phyloP scores from a whole-genome alignment of 2,329 filamentous ascomycete genomes.

The Coniella vitis region DNA sequence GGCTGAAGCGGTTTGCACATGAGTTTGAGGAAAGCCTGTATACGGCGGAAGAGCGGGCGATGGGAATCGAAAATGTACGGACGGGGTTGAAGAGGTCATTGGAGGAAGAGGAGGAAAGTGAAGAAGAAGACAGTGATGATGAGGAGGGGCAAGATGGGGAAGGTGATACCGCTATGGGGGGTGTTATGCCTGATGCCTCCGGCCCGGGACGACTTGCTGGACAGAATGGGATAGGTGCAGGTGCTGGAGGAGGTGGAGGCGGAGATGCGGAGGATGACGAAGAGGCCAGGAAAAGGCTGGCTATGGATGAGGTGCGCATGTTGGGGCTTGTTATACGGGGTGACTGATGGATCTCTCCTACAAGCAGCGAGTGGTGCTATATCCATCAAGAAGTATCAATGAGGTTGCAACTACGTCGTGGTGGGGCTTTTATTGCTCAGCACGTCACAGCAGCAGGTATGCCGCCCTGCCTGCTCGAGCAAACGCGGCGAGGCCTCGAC shows the following conservation, averaged over 20 bases:
- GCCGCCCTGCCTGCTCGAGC: no score
- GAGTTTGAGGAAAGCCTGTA: slow-evolving; percentile 57
- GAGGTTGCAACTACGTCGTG: no score
- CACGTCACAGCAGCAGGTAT: no score
- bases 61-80: slow-evolving; percentile 61
- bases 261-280: not conserved
- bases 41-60: slow-evolving; percentile 62
- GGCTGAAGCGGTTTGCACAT: slow-evolving; percentile 30
- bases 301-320: not conserved
- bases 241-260: not conserved
- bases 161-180: slow-evolving; percentile 29
- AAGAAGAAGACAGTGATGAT: slow-evolving; percentile 40
- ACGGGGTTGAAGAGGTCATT: slow-evolving; percentile 60
- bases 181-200: slow-evolving; percentile 9
- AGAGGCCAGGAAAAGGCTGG: not conserved
- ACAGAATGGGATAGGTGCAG: slow-evolving; percentile 3
- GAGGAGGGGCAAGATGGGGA: slow-evolving; percentile 30
- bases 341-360: not conserved
- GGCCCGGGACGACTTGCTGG: not conserved
- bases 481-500: no score
- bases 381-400: no score
- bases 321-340: not conserved
- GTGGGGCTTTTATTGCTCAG: no score
- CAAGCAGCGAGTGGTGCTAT: not conserved
- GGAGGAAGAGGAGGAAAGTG: slow-evolving; percentile 47